Conservation (phyloP, 306 rosid genomes). For the Vigna mungo region DNA sequence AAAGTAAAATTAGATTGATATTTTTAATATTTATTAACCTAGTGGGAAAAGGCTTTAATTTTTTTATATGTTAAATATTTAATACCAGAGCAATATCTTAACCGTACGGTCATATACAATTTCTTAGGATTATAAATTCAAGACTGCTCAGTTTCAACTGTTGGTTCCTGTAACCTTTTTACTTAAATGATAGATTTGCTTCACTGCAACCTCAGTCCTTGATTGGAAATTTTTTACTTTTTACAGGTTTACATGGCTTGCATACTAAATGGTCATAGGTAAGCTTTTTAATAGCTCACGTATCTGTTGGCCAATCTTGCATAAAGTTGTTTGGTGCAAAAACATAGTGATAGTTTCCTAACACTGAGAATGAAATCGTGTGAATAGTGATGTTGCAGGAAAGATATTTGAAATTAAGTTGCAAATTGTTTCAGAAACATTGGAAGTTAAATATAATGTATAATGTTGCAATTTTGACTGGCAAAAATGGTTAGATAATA, state of each 20-base stretch:
- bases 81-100: constrained; percentile 1
- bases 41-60: constrained; percentile 13
- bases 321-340: constrained; percentile 24
- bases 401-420: constrained; percentile 22
- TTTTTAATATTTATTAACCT: constrained; percentile 22
- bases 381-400: constrained; percentile 32
- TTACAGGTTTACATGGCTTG: constrained; percentile 95
- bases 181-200: constrained; percentile 30
- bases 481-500: constrained; percentile 4
- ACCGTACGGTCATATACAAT: neutral
- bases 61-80: neutral
- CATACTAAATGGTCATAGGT: constrained; percentile 79
- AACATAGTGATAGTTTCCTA: constrained; percentile 29
- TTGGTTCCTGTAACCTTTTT: constrained; percentile 14
- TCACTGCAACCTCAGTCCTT: constrained; percentile 20
- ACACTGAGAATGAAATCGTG: constrained; percentile 24
- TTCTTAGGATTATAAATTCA: constrained; percentile 24
- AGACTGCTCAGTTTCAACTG: constrained; percentile 21
- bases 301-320: constrained; percentile 29
- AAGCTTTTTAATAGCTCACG: constrained; percentile 41
- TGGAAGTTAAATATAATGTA: neutral
- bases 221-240: constrained; percentile 29
- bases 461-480: constrained; percentile 13
- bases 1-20: neutral
- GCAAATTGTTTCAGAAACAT: constrained; percentile 27